These are phyloP conservation scores for Talaromyces rugulosus DNA, from an alignment of 2,329 filamentous ascomycete species.

Conservation along the genomic window DNA sequence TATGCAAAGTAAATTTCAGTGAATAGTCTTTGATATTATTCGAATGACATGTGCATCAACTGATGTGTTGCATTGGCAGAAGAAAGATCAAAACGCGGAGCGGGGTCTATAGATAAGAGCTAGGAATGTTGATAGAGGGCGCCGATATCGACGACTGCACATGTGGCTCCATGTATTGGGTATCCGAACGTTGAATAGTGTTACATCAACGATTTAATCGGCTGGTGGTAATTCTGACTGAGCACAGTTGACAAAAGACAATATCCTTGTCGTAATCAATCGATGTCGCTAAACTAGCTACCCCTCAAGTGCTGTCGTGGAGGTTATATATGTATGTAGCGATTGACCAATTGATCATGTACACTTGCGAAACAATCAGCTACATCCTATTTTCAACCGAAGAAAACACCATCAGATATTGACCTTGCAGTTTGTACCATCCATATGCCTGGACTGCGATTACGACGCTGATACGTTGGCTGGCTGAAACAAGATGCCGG, in stretches of 20 bases:
- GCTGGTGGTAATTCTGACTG: background rate
- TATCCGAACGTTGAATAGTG: background rate
- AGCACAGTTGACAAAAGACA: background rate
- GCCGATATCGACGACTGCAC: background rate
- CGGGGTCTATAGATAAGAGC: background rate
- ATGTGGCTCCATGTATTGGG: background rate
- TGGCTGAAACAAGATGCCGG: slow-evolving; percentile 63
- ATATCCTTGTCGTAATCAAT: background rate
- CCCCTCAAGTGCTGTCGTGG: no score
- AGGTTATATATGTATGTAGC: no score
- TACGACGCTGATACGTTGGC: slow-evolving; percentile 65
- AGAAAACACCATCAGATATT: slow-evolving; percentile 13
- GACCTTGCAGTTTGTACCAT: slow-evolving; percentile 66
- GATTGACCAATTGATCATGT: no score
- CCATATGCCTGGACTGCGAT: slow-evolving; percentile 70
- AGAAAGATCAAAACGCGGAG: background rate
- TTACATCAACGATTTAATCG: background rate
- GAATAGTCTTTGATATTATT: background rate
- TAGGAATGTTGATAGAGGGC: background rate
- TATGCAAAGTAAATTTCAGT: background rate
- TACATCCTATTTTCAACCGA: no score
- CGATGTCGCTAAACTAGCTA: background rate
- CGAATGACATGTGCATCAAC: background rate
- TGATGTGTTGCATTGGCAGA: background rate
- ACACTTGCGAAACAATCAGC: no score